phyloP scores from a whole-genome alignment of 2,329 filamentous ascomycete species.

The Talaromyces islandicus region DNA sequence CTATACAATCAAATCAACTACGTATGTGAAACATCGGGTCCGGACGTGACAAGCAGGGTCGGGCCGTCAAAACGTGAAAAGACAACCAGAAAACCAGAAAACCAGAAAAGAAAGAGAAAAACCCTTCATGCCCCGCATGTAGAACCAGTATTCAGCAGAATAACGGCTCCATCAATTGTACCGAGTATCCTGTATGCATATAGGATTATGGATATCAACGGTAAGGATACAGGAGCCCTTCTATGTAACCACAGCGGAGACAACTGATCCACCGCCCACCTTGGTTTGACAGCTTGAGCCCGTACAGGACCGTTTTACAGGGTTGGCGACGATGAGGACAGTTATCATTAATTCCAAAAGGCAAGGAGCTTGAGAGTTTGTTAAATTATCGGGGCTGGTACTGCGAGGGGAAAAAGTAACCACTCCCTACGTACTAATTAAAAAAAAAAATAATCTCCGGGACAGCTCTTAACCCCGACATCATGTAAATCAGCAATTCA shows the following conservation, averaged over 20 bases:
- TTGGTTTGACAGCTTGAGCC: not conserved
- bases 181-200: too few relatives aligned
- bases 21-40: not conserved
- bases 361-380: not conserved
- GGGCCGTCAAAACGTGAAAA: not conserved
- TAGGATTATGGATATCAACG: not conserved
- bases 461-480: not conserved
- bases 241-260: not conserved
- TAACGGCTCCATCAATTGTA: not conserved
- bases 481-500: not conserved
- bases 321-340: slow-evolving; percentile 6
- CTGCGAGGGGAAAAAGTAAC: not conserved
- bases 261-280: not conserved
- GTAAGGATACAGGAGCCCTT: not conserved
- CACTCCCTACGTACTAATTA: too few relatives aligned
- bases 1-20: not conserved
- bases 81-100: not conserved
- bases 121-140: not conserved
- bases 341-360: not conserved
- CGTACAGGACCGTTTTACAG: slow-evolving; percentile 1
- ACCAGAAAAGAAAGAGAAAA: not conserved
- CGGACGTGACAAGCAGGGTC: not conserved
- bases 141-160: not conserved
- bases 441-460: not conserved
- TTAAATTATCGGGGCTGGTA: not conserved